phyloP scores from a whole-genome alignment of 2,329 filamentous ascomycete species.

The Curvularia hawaiiensis region DNA sequence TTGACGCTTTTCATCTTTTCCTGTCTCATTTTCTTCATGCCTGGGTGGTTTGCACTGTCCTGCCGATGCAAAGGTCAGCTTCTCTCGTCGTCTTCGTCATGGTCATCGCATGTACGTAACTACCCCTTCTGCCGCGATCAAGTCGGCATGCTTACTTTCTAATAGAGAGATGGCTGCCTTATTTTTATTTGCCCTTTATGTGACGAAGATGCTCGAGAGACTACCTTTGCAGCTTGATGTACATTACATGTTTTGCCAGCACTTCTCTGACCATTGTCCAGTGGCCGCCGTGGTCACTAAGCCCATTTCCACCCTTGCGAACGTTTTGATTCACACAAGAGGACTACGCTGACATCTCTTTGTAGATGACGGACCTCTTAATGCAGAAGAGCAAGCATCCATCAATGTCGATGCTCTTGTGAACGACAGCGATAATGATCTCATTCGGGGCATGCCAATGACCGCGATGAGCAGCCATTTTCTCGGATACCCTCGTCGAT shows the following conservation, averaged over 20 bases:
- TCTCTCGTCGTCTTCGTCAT: slow-evolving; percentile 54
- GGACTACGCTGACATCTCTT: slow-evolving; percentile 50
- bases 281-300: slow-evolving; percentile 27
- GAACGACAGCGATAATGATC: slow-evolving; percentile 55
- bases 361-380: slow-evolving; percentile 65
- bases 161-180: slow-evolving; percentile 49
- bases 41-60: slow-evolving; percentile 43
- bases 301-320: not conserved
- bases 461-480: slow-evolving; percentile 31
- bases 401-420: slow-evolving; percentile 72
- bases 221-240: slow-evolving; percentile 35
- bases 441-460: slow-evolving; percentile 36
- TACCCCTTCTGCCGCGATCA: slow-evolving; percentile 47
- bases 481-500: slow-evolving; percentile 46
- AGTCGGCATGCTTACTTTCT: slow-evolving; percentile 50
- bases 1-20: slow-evolving; percentile 38
- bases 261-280: slow-evolving; percentile 17
- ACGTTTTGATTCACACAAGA: slow-evolving; percentile 5
- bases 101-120: slow-evolving; percentile 53
- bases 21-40: slow-evolving; percentile 33
- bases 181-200: slow-evolving; percentile 36
- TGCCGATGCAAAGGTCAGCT: slow-evolving; percentile 41
- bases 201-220: slow-evolving; percentile 50
- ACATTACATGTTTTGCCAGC: slow-evolving; percentile 31
- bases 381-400: slow-evolving; percentile 64